Evolutionary conservation across 495 filamentous ascomycete genomes (phyloP).

Genomic region (Xylaria acuta): DNA sequence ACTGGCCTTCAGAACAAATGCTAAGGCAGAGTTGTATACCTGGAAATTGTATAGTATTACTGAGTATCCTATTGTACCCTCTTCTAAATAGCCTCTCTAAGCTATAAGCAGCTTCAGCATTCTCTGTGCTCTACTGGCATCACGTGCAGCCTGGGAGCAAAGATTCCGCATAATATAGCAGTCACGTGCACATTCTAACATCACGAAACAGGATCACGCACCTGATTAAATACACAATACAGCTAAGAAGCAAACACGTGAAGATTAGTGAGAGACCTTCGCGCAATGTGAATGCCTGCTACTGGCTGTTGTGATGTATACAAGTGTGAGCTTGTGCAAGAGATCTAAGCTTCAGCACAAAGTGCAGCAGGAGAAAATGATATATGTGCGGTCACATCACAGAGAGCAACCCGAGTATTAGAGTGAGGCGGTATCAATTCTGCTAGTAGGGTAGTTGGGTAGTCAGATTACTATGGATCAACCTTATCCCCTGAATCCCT

Average conservation of each 20-base stretch:
- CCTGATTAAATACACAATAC: no score
- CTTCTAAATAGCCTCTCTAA: no score
- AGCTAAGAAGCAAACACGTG: not conserved
- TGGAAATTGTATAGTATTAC: not conserved
- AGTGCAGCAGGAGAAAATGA: not conserved
- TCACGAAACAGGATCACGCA: not conserved
- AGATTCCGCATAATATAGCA: not conserved
- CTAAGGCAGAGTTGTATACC: not conserved
- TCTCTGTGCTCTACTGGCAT: not conserved
- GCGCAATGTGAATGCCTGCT: not conserved
- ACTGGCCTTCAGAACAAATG: not conserved
- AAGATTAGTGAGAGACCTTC: not conserved
- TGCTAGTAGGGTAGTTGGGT: not conserved
- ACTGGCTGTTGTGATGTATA: not conserved
- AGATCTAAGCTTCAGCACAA: not conserved
- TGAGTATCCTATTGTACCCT: no score
- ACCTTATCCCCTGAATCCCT: not conserved
- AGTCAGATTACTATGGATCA: conserved; percentile 12
- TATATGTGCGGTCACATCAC: not conserved
- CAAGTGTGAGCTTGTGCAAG: not conserved
- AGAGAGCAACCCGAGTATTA: not conserved
- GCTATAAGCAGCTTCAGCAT: not conserved
- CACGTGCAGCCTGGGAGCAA: not conserved
- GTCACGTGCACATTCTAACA: not conserved
- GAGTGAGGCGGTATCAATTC: not conserved